These are phyloP conservation scores for Colletotrichum sp. DNA, from an alignment of 2,329 filamentous ascomycete species.

Conservation along the genomic window DNA sequence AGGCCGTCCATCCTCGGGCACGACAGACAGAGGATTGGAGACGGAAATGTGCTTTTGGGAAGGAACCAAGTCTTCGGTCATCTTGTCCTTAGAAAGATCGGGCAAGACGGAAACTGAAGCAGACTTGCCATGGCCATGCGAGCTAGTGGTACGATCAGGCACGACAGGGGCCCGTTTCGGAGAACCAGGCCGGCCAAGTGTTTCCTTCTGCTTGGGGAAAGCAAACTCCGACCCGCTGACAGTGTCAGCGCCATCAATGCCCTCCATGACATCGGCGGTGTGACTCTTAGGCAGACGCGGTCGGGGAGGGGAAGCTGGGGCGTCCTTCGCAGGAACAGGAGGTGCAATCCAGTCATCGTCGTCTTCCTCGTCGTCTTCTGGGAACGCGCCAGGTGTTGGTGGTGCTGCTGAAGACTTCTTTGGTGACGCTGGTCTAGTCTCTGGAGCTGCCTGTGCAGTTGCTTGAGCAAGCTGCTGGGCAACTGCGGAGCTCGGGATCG, in stretches of 20 bases:
- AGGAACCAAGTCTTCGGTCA: constrained; percentile 32
- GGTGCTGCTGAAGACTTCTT: constrained; percentile 35
- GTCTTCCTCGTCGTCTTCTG: constrained; percentile 52
- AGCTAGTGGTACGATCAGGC: constrained; percentile 33
- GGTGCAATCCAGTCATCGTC: constrained; percentile 70
- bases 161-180: constrained; percentile 36
- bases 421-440: constrained; percentile 33
- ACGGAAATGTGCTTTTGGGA: constrained; percentile 67
- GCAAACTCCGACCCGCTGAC: constrained; percentile 53
- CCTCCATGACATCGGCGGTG: constrained; percentile 67
- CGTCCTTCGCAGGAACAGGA: constrained; percentile 34
- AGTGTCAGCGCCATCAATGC: constrained; percentile 52
- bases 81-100: constrained; percentile 24
- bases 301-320: constrained; percentile 47
- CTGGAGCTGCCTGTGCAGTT: constrained; percentile 30
- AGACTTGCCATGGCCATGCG: constrained; percentile 63
- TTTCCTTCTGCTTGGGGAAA: constrained; percentile 45
- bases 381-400: constrained; percentile 64
- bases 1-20: constrained; percentile 43
- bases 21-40: constrained; percentile 61
- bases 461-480: constrained; percentile 32
- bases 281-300: constrained; percentile 64
- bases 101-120: constrained; percentile 64
- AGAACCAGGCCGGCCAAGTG: constrained; percentile 34
- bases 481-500: constrained; percentile 42